A percentile compares a stretch with the other conserved stretches of the same genome.
These are phyloP conservation scores for Colletotrichum liriopes DNA, from an alignment of 2,329 filamentous ascomycete species.

Conservation along the genomic window DNA sequence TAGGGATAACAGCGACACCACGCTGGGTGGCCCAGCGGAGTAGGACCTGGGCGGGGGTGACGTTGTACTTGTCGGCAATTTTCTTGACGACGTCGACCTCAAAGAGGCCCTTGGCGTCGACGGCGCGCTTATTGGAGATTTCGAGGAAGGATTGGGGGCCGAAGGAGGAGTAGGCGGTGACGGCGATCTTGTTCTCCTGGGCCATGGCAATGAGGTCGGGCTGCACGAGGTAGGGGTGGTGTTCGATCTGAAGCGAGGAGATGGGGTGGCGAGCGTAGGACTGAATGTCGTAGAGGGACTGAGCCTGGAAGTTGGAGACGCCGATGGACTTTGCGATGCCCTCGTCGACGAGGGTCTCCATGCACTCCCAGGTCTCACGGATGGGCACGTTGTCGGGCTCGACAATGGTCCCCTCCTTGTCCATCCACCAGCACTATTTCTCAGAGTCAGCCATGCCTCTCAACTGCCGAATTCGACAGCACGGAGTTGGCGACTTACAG, in stretches of 20 bases:
- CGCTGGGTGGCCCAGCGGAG: conserved; percentile 79
- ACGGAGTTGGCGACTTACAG: conserved; percentile 46
- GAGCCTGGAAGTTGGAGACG: conserved; percentile 73
- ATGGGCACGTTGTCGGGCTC: conserved; percentile 51
- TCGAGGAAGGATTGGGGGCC: conserved; percentile 66
- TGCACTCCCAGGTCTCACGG: conserved; percentile 74
- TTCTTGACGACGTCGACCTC: conserved; percentile 59
- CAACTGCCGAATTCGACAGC: not conserved
- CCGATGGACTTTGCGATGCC: conserved; percentile 72
- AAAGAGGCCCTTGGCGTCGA: conserved; percentile 49
- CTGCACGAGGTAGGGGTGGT: conserved; percentile 79
- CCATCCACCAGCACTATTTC: conserved; percentile 52
- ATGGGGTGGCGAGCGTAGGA: conserved; percentile 69
- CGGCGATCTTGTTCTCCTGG: conserved; percentile 68
- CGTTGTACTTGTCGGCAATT: conserved; percentile 68
- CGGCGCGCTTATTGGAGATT: conserved; percentile 49
- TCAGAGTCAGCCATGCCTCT: not conserved
- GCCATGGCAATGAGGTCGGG: conserved; percentile 69
- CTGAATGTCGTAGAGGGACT: conserved; percentile 73
- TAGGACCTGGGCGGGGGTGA: conserved; percentile 76
- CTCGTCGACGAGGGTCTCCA: conserved; percentile 68
- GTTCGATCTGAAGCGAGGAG: conserved; percentile 76
- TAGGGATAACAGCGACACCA: conserved; percentile 75
- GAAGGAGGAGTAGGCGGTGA: conserved; percentile 79
- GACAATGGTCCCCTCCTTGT: conserved; percentile 61